Conservation (phyloP, 345 rosid species). For the Citrus cavaleriei region DNA sequence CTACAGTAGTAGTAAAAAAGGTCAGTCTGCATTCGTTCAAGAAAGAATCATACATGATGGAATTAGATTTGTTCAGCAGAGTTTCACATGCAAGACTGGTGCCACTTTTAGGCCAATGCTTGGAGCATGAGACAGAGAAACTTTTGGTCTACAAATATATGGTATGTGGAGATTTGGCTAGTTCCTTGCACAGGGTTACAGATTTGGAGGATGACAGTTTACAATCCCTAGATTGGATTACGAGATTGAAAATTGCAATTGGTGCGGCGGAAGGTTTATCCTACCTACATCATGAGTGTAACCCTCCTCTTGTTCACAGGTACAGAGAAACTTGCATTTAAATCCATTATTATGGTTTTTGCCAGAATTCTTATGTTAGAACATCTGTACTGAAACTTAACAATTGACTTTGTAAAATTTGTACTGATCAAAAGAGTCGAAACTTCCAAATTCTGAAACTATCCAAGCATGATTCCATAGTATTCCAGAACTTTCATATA, state of each 20-base stretch:
- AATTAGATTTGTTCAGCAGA: conserved; percentile 69
- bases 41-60: conserved; percentile 51
- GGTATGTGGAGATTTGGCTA: conserved; percentile 72
- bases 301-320: conserved; percentile 94
- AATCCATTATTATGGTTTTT: neutral
- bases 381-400: neutral
- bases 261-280: conserved; percentile 89
- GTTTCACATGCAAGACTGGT: conserved; percentile 68
- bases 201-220: conserved; percentile 53
- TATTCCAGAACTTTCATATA: neutral
- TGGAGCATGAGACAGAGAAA: conserved; percentile 63
- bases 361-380: neutral
- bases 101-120: conserved; percentile 79
- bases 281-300: conserved; percentile 86
- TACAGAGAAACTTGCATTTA: conserved; percentile 17
- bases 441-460: neutral
- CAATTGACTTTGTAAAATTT: neutral
- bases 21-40: conserved; percentile 44
- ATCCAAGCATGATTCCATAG: neutral
- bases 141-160: conserved; percentile 83
- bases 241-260: conserved; percentile 79
- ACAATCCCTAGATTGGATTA: conserved; percentile 90
- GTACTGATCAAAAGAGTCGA: neutral
- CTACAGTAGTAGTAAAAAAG: conserved; percentile 59
- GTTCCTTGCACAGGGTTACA: conserved; percentile 55